Conservation (phyloP, 2,329 filamentous ascomycete genomes). For the Claviceps humidiphila region DNA sequence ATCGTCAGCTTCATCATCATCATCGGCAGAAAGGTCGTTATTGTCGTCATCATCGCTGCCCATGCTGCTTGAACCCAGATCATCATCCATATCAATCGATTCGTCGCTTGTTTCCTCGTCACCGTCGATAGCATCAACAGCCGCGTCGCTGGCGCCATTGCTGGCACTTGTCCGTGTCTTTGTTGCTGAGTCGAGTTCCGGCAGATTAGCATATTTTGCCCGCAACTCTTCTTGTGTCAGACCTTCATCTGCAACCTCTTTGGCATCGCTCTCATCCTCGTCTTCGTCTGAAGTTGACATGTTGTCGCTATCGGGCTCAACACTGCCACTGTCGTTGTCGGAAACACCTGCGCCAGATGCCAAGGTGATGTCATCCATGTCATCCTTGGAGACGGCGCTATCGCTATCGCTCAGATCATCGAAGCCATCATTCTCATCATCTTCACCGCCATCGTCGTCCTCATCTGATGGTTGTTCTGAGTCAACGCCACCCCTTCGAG, state of each 20-base stretch:
- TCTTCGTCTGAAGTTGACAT: conserved; percentile 54
- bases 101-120: conserved; percentile 44
- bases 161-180: conserved; percentile 12
- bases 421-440: conserved; percentile 28
- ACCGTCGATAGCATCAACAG: conserved; percentile 16
- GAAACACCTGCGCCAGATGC: conserved; percentile 19
- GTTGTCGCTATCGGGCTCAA: conserved; percentile 28
- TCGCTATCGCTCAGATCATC: conserved; percentile 33
- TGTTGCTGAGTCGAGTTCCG: conserved; percentile 24
- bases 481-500: conserved; percentile 40
- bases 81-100: conserved; percentile 56
- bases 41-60: conserved; percentile 24
- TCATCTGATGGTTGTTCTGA: conserved; percentile 36
- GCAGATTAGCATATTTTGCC: conserved; percentile 55
- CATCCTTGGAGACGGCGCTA: conserved; percentile 22
- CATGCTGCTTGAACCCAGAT: conserved; percentile 46
- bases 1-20: conserved; percentile 32
- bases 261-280: conserved; percentile 43
- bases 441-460: conserved; percentile 24
- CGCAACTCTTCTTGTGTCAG: conserved; percentile 57
- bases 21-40: conserved; percentile 21
- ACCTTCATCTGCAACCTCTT: conserved; percentile 44
- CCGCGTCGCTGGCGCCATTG: conserved; percentile 10
- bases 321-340: conserved; percentile 27
- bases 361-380: conserved; percentile 20